These are phyloP conservation scores for Yarrowia phangngaensis DNA, from an alignment of 805 yeast species.

Conservation along the genomic window DNA sequence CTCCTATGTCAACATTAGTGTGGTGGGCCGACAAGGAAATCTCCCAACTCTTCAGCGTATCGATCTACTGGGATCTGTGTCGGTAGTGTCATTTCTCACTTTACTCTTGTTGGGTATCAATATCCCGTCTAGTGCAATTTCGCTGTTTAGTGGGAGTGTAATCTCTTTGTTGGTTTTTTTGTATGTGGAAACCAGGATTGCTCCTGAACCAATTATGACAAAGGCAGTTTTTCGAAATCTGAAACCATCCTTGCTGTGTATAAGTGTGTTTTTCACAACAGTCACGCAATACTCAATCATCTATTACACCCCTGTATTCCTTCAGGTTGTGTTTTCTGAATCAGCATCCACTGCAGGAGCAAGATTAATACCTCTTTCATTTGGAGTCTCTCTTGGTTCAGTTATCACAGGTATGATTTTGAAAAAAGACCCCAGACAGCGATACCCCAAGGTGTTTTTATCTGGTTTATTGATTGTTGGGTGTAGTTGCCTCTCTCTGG, in stretches of 20 bases:
- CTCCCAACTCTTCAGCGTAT: constrained; percentile 43
- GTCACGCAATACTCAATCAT: constrained; percentile 13
- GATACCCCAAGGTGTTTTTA: constrained; percentile 4
- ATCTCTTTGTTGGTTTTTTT: constrained; percentile 39
- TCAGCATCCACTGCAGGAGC: constrained; percentile 6
- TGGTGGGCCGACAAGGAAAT: constrained; percentile 42
- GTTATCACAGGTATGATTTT: constrained; percentile 1
- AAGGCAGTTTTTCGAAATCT: constrained; percentile 41
- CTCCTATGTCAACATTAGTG: constrained; percentile 37
- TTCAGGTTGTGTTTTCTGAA: constrained; percentile 13
- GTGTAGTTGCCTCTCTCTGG: neutral
- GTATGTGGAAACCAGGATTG: constrained; percentile 34
- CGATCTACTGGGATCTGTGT: constrained; percentile 49
- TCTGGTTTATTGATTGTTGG: constrained; percentile 1
- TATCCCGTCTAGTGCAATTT: constrained; percentile 47
- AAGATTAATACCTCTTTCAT: constrained; percentile 9
- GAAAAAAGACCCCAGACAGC: constrained; percentile 10
- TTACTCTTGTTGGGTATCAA: constrained; percentile 49
- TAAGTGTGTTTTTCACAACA: constrained; percentile 11
- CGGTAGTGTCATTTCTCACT: constrained; percentile 45
- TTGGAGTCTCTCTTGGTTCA: constrained; percentile 18
- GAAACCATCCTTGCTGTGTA: constrained; percentile 3
- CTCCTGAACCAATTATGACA: constrained; percentile 48
- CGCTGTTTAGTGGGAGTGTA: constrained; percentile 45
- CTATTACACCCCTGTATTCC: constrained; percentile 19